phyloP scores from a whole-genome alignment of 2,329 filamentous ascomycete species.

The Nothomitra cinnamomea region DNA sequence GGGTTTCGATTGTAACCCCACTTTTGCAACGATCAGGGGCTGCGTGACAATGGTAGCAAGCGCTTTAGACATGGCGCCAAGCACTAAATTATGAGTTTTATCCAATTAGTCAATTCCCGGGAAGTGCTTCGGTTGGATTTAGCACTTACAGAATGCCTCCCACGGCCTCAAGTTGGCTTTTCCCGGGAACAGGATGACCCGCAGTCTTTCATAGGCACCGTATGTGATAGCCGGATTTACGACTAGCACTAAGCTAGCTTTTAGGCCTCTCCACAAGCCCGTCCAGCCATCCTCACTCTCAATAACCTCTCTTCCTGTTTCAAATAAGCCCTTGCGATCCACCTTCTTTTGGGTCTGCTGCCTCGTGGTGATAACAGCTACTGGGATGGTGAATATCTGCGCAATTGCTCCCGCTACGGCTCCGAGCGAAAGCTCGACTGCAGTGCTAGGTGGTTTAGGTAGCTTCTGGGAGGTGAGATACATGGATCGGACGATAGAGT shows the following conservation, averaged over 20 bases:
- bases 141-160: constrained; percentile 74
- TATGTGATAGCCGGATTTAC: constrained; percentile 97
- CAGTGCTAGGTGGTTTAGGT: constrained; percentile 53
- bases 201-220: constrained; percentile 82
- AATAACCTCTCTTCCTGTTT: constrained; percentile 77
- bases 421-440: constrained; percentile 67
- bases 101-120: neutral
- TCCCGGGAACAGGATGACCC: constrained; percentile 59
- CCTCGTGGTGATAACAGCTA: constrained; percentile 85
- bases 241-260: constrained; percentile 87
- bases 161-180: constrained; percentile 59
- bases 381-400: constrained; percentile 90
- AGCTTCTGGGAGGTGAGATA: constrained; percentile 48
- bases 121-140: neutral
- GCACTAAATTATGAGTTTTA: constrained; percentile 34
- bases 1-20: constrained; percentile 85
- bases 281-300: constrained; percentile 76
- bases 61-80: constrained; percentile 85
- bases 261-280: constrained; percentile 87
- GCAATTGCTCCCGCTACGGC: constrained; percentile 79
- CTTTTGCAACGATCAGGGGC: constrained; percentile 93
- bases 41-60: constrained; percentile 85
- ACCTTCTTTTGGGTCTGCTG: constrained; percentile 82
- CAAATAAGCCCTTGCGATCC: constrained; percentile 72
- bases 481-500: constrained; percentile 67